Evolutionary conservation across 192 early-diverging fungal species (phyloP), one percentile per base, ranked within the genome.

Genomic region (Coemansia sp.): DNA sequence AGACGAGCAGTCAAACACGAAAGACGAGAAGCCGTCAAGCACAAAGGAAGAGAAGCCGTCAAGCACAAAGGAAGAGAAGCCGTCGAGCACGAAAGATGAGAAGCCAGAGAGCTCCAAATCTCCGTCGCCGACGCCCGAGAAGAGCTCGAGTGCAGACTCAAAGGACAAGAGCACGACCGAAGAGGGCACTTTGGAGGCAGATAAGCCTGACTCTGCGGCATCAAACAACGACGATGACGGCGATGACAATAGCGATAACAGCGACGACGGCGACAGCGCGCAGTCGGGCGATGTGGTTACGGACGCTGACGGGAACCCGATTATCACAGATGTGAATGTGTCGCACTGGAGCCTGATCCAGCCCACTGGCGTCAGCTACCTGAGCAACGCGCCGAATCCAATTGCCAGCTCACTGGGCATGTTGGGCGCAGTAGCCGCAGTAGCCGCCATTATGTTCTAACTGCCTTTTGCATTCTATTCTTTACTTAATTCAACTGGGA

Each of bases 301-400:
- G 7, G 78, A 81, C 38, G 72, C 59, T n/a, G 41, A 67, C 3
- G 78, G 78, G 45, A 75, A 79, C 67, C 76, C 76, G 0, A 70
- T 79, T 24, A 57, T 76, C 22, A 79, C 76, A 9, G 56, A 79
- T 48, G 64, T 55, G 15, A 35, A 67, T 15, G 76, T 56, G 5
- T 70, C 76, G 61, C 23, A 73, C 61, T 79, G 76, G 76, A 56
- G 62, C 24, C 65, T 79, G 55, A 70, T 79, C 43, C 58, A 66
- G 45, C 76, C 76, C 4, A 69, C 76, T 10, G 76, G 76, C 17
- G 71, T 79, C 53, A 69, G 41, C 54, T 79, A 70, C 49, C 64
- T 70, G 41, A 79, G 76, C 71, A 65, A 67, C 29, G 76, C 67
- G 11, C 48, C 70, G 9, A 27, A 41, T 8, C 37, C 11, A 15